These are phyloP conservation scores for Ganoderma lucidum DNA, from an alignment of 1,284 basidiomycete genomes.

Conservation along the genomic window DNA sequence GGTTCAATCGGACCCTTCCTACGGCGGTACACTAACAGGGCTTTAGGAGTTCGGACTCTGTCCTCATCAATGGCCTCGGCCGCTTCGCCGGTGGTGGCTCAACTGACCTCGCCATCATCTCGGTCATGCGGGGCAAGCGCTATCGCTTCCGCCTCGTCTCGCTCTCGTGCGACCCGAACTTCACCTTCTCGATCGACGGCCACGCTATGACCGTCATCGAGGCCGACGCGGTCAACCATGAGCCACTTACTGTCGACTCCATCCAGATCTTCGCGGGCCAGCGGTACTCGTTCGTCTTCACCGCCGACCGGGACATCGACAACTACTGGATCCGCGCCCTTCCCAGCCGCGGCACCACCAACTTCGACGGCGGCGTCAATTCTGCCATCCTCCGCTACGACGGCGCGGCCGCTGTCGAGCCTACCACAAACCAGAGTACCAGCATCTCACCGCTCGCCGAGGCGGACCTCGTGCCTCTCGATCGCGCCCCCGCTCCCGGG, in stretches of 20 bases:
- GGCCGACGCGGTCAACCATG: slow-evolving; percentile 43
- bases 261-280: slow-evolving; percentile 47
- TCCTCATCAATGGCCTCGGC: slow-evolving; percentile 61
- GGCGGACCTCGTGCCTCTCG: slow-evolving; percentile 35
- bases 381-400: slow-evolving; percentile 37
- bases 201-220: slow-evolving; percentile 49
- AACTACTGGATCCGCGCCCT: slow-evolving; percentile 13
- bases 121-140: slow-evolving; percentile 45
- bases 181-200: slow-evolving; percentile 46
- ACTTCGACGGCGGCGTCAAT: slow-evolving; percentile 48
- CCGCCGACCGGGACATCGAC: slow-evolving; percentile 20
- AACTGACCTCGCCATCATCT: slow-evolving; percentile 42
- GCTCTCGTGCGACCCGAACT: slow-evolving; percentile 48
- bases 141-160: slow-evolving; percentile 57
- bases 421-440: slow-evolving; percentile 39
- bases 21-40: background rate
- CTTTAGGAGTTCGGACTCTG: slow-evolving; percentile 36
- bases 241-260: slow-evolving; percentile 42
- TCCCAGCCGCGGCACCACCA: slow-evolving; percentile 42
- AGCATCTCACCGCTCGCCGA: slow-evolving; percentile 37
- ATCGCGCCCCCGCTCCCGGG: slow-evolving; percentile 37
- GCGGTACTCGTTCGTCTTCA: slow-evolving; percentile 46
- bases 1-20: background rate
- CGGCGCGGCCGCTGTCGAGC: slow-evolving; percentile 54
- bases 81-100: slow-evolving; percentile 34